Evolutionary conservation across 2,329 filamentous ascomycete species (phyloP).

Genomic region (Alternaria sp.): DNA sequence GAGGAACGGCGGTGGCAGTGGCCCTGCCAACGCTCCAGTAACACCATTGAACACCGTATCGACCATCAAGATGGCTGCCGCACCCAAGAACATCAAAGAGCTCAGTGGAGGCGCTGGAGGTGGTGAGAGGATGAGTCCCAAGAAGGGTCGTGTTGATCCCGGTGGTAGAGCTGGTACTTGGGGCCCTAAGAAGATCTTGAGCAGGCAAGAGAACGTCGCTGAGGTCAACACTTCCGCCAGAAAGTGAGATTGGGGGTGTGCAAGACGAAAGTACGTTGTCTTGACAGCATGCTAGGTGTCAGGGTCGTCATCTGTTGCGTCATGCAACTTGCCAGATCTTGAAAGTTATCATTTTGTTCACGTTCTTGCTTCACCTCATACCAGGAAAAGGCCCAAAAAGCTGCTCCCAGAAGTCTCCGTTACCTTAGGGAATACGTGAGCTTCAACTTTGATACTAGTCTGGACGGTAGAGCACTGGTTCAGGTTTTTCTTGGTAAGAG

Average conservation of each 20-base stretch:
- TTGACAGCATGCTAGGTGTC: not conserved
- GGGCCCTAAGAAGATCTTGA: constrained; percentile 37
- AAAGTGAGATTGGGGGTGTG: not conserved
- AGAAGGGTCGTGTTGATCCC: constrained; percentile 16
- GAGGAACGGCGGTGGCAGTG: constrained; percentile 7
- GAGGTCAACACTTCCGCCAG: not conserved
- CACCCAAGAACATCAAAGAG: constrained; percentile 11
- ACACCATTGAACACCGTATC: constrained; percentile 4
- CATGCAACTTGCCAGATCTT: not conserved
- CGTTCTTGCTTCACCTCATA: not conserved
- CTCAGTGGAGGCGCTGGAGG: not conserved
- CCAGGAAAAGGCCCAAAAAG: too few species aligned
- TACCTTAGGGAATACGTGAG: too few species aligned
- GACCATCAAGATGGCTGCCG: constrained; percentile 9
- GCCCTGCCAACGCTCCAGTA: not conserved
- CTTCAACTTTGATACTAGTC: too few species aligned
- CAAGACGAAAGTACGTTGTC: not conserved
- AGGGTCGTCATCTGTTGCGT: not conserved
- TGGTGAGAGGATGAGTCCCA: constrained; percentile 9
- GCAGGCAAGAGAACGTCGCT: constrained; percentile 21
- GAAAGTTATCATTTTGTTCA: not conserved
- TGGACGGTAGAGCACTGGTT: too few species aligned
- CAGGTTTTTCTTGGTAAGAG: not conserved
- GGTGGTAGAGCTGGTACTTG: constrained; percentile 32
- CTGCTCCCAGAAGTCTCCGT: too few species aligned